Percentiles rank a stretch among this genome's conserved stretches.
These are phyloP conservation scores for Alternaria viburni DNA, from an alignment of 2,329 filamentous ascomycete species.

Conservation along the genomic window DNA sequence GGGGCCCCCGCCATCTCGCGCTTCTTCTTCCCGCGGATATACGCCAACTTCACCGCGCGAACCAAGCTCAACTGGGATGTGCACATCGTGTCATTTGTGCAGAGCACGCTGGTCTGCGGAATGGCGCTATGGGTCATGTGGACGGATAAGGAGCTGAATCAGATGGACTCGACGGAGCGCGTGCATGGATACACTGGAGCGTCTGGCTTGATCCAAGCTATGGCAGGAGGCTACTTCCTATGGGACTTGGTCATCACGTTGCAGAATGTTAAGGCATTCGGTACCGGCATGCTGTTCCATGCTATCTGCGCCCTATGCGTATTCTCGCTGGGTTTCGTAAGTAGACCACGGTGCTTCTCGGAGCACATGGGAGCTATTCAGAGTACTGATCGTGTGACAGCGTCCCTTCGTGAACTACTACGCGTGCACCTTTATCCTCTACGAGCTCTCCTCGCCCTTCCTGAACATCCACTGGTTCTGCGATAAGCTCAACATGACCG, in stretches of 20 bases:
- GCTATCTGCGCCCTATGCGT: constrained; percentile 75
- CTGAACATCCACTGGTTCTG: constrained; percentile 92
- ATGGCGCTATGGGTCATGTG: constrained; percentile 76
- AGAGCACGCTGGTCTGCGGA: constrained; percentile 73
- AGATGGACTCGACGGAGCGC: constrained; percentile 70
- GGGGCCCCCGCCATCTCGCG: constrained; percentile 72
- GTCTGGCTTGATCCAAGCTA: constrained; percentile 74
- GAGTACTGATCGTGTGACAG: constrained; percentile 52
- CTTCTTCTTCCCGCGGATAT: constrained; percentile 67
- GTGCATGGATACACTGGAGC: constrained; percentile 80
- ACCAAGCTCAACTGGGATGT: constrained; percentile 84
- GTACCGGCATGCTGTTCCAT: constrained; percentile 77
- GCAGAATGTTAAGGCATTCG: constrained; percentile 73
- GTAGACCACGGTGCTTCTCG: constrained; percentile 36
- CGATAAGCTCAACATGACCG: constrained; percentile 83
- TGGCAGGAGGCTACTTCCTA: constrained; percentile 82
- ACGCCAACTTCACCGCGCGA: constrained; percentile 65
- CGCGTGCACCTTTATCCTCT: constrained; percentile 79
- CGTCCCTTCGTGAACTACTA: constrained; percentile 87
- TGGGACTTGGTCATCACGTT: constrained; percentile 79
- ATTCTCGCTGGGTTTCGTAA: constrained; percentile 79
- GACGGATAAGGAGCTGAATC: constrained; percentile 69
- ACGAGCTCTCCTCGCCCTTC: constrained; percentile 85
- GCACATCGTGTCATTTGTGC: constrained; percentile 82
- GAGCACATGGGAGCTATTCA: background rate